Percentiles rank a stretch among this genome's conserved stretches.
Conservation (phyloP, 257 asterid genomes). For the Leptodermis oblonga region DNA sequence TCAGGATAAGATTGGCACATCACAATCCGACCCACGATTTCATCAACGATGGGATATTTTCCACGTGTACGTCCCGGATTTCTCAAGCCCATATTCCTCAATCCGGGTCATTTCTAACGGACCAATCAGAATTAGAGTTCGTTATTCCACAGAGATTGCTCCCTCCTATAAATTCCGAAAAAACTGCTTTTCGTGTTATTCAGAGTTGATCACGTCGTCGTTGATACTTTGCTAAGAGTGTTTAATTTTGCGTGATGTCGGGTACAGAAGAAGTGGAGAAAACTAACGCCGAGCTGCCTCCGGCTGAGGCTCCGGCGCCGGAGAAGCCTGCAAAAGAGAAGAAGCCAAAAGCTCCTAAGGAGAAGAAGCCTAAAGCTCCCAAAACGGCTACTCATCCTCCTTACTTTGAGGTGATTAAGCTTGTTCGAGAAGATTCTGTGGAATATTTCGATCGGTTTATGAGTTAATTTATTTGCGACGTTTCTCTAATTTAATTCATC, state of each 20-base stretch:
- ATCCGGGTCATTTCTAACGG: constrained; percentile 22
- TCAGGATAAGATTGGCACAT: constrained; percentile 30
- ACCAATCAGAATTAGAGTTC: constrained; percentile 38
- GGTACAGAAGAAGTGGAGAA: constrained; percentile 33
- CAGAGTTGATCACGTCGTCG: not conserved
- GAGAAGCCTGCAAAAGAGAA: constrained; percentile 40
- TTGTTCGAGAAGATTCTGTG: too few species aligned
- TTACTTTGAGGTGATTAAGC: constrained; percentile 47
- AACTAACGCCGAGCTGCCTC: constrained; percentile 22
- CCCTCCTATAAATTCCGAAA: constrained; percentile 34
- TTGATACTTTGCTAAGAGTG: not conserved
- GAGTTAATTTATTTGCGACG: not conserved
- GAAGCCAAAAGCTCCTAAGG: constrained; percentile 45
- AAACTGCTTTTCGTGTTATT: not conserved
- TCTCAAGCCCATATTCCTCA: not conserved
- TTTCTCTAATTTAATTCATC: not conserved
- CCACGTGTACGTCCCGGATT: constrained; percentile 39
- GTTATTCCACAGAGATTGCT: constrained; percentile 13
- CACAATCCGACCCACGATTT: constrained; percentile 25
- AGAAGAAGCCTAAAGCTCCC: constrained; percentile 41
- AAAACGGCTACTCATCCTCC: constrained; percentile 66
- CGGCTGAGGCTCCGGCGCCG: constrained; percentile 25
- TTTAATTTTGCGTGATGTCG: constrained; percentile 31
- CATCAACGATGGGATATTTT: constrained; percentile 9
- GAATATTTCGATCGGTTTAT: too few species aligned